A percentile compares a stretch with the other conserved stretches of the same genome.
phyloP scores from a whole-genome alignment of 768 basidiomycete species.

The Kwoniella bestiolae region DNA sequence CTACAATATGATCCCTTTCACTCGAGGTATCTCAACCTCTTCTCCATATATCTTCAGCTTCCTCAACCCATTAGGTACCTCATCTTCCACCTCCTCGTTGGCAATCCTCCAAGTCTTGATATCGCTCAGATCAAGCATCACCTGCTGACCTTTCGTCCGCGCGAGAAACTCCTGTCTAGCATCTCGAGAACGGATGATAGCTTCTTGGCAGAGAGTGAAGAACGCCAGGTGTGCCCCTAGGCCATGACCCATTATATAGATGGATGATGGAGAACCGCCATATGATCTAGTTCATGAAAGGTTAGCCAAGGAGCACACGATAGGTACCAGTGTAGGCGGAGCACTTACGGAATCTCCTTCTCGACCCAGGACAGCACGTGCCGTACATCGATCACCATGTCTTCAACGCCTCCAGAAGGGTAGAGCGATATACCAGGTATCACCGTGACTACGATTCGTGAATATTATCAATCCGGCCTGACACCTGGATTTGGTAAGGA shows the following conservation, averaged over 20 bases:
- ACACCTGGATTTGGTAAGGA: background rate
- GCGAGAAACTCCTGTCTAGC: background rate
- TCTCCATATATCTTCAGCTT: slow-evolving; percentile 32
- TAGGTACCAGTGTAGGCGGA: background rate
- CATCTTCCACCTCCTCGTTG: background rate
- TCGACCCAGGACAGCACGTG: slow-evolving; percentile 31
- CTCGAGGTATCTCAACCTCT: slow-evolving; percentile 24
- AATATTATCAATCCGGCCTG: too few relatives aligned
- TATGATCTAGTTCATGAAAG: background rate
- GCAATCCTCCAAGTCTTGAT: background rate
- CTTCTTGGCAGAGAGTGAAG: slow-evolving; percentile 41
- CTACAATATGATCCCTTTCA: slow-evolving; percentile 40
- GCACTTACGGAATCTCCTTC: slow-evolving; percentile 14
- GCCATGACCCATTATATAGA: slow-evolving; percentile 40
- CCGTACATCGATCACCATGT: slow-evolving; percentile 31
- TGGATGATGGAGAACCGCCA: slow-evolving; percentile 29
- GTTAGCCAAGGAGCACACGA: too few relatives aligned
- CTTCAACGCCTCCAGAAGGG: slow-evolving; percentile 5
- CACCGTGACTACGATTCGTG: slow-evolving; percentile 34
- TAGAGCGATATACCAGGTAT: slow-evolving; percentile 36
- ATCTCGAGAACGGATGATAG: slow-evolving; percentile 38
- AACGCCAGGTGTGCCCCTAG: slow-evolving; percentile 34
- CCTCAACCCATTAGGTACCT: slow-evolving; percentile 31
- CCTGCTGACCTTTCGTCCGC: background rate
- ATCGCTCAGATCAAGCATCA: background rate